Conservation (phyloP, 192 early-diverging fungal genomes). For the Dimargaris cristalligena region DNA sequence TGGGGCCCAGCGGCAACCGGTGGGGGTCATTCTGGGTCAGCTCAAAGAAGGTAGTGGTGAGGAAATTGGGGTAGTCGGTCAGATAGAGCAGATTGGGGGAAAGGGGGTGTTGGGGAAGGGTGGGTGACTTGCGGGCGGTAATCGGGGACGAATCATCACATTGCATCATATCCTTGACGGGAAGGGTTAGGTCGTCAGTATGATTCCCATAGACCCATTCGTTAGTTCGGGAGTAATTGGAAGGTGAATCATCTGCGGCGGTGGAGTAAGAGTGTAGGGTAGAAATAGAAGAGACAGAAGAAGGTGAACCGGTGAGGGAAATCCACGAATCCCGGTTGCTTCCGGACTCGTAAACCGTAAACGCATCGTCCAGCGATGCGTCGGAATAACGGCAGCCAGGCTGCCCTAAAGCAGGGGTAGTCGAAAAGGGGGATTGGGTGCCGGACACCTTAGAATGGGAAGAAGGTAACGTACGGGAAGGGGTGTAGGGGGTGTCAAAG, state of each 20-base stretch:
- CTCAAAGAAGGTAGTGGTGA: constrained; percentile 22
- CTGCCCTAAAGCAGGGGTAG: constrained; percentile 1
- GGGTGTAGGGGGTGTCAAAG: neutral
- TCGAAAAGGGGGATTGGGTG: neutral
- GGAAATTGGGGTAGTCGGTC: constrained; percentile 28
- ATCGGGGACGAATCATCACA: constrained; percentile 7
- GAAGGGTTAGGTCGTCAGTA: neutral
- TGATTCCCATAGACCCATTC: constrained; percentile 1
- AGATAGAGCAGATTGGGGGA: neutral
- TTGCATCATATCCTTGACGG: neutral
- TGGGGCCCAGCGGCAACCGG: constrained; percentile 16
- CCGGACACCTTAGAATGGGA: neutral
- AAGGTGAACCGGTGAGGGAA: constrained; percentile 8
- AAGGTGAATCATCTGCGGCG: constrained; percentile 6
- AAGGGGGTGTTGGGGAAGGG: neutral
- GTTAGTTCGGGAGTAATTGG: constrained; percentile 5
- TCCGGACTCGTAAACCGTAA: constrained; percentile 10
- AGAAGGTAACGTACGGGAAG: neutral
- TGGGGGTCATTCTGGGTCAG: constrained; percentile 10
- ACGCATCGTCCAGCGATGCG: constrained; percentile 12
- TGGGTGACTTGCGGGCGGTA: neutral
- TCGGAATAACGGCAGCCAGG: constrained; percentile 5
- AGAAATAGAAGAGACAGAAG: constrained; percentile 5
- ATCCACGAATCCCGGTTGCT: constrained; percentile 8
- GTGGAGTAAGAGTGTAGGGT: constrained; percentile 8